Evolutionary conservation across 2,329 filamentous ascomycete genomes (phyloP).

Genomic region (Phaeosphaeria sp.): DNA sequence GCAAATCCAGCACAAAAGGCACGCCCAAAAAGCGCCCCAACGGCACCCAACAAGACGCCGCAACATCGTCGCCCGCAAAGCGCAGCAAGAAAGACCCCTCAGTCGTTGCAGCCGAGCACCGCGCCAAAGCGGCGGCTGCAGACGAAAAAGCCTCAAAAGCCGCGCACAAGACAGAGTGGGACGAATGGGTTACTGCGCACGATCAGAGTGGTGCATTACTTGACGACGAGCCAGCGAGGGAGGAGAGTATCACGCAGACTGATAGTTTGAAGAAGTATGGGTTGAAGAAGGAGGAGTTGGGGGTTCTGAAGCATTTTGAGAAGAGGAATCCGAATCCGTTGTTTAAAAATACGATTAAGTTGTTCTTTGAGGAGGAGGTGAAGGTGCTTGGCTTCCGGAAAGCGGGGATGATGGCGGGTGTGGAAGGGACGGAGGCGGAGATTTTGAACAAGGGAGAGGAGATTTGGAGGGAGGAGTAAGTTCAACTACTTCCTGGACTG

Average conservation of each 20-base stretch:
- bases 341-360: constrained; percentile 13
- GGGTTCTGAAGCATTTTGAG: constrained; percentile 8
- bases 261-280: constrained; percentile 18
- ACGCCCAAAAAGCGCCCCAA: constrained; percentile 12
- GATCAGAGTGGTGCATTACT: constrained; percentile 3
- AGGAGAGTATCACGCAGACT: constrained; percentile 18
- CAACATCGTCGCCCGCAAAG: constrained; percentile 3
- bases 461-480: constrained; percentile 16
- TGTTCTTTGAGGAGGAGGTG: constrained; percentile 16
- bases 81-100: constrained; percentile 12
- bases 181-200: constrained; percentile 5
- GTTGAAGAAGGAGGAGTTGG: constrained; percentile 17
- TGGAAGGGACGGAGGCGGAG: background rate
- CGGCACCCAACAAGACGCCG: background rate
- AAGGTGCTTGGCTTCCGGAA: constrained; percentile 13
- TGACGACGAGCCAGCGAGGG: constrained; percentile 6
- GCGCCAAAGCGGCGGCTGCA: constrained; percentile 2
- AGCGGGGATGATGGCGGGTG: constrained; percentile 8
- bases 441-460: constrained; percentile 7
- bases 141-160: constrained; percentile 7
- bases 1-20: constrained; percentile 3
- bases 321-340: constrained; percentile 13
- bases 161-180: constrained; percentile 9
- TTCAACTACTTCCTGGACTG: background rate
- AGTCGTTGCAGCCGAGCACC: background rate